phyloP scores from a whole-genome alignment of 2,329 filamentous ascomycete species.

The Penicillium nordicum region DNA sequence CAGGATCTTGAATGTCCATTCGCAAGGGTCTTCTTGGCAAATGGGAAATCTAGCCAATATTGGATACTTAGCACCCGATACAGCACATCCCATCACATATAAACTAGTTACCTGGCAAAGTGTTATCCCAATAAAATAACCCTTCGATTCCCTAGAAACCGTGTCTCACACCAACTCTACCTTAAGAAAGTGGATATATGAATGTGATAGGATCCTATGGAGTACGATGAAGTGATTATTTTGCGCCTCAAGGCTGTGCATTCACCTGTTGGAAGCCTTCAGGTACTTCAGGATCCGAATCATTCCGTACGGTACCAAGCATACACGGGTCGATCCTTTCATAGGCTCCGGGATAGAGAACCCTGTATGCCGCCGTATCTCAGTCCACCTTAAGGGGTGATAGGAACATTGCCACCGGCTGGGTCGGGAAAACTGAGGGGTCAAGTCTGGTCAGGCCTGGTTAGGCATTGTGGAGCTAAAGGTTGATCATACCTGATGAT shows the following conservation, averaged over 20 bases:
- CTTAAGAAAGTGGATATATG: not conserved
- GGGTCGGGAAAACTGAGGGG: conserved; percentile 15
- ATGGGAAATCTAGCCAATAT: conserved; percentile 2
- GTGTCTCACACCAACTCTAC: not conserved
- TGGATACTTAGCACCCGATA: not conserved
- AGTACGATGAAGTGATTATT: not conserved
- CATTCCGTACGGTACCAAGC: conserved; percentile 16
- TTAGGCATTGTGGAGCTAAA: conserved; percentile 3
- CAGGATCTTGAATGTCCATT: conserved; percentile 19
- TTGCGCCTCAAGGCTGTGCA: not conserved
- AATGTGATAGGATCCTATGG: not conserved
- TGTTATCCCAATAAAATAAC: not conserved
- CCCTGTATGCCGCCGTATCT: conserved; percentile 20
- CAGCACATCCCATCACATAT: not conserved
- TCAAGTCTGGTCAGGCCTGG: not conserved
- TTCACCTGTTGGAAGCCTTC: not conserved
- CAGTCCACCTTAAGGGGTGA: conserved; percentile 12
- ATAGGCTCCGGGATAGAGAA: conserved; percentile 20
- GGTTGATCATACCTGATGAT: conserved; percentile 8
- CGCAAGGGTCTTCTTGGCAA: conserved; percentile 19
- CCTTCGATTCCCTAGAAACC: not conserved
- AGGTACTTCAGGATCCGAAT: conserved; percentile 18
- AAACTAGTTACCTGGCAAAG: not conserved
- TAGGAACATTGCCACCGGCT: conserved; percentile 14
- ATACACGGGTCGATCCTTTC: conserved; percentile 12